Evolutionary conservation across 2,329 filamentous ascomycete genomes (phyloP).

Genomic region (Geosmithia flava): DNA sequence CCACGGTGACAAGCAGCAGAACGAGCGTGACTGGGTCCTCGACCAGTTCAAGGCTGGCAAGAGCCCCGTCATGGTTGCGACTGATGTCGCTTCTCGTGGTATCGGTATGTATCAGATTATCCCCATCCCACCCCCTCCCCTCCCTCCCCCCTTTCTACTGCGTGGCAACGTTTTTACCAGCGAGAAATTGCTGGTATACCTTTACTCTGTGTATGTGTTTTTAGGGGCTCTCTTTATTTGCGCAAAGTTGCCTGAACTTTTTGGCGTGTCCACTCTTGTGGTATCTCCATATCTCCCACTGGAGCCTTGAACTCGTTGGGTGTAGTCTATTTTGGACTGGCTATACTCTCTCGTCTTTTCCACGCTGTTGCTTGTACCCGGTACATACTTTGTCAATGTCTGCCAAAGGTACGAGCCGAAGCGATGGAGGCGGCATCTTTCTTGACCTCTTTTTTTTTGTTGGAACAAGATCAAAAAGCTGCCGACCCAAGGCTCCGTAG

Average conservation of each 20-base stretch:
- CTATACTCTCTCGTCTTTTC: neutral
- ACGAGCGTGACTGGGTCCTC: constrained; percentile 98
- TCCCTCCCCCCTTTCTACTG: constrained; percentile 5
- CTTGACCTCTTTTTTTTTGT: constrained; percentile 45
- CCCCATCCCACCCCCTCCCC: constrained; percentile 25
- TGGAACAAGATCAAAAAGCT: constrained; percentile 51
- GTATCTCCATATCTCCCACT: neutral
- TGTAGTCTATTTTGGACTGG: neutral
- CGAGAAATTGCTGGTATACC: constrained; percentile 45
- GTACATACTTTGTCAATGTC: neutral
- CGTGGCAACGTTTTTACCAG: constrained; percentile 41
- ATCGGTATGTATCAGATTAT: constrained; percentile 81
- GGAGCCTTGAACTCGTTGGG: neutral
- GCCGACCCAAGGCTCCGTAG: constrained; percentile 41
- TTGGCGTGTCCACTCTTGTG: neutral
- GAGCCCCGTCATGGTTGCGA: constrained; percentile 99
- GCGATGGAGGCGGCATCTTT: constrained; percentile 60
- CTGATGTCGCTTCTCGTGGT: constrained; percentile 98
- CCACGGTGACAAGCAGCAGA: constrained; percentile 98
- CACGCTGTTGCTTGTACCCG: neutral
- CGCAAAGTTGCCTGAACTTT: constrained; percentile 85
- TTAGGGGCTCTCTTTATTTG: constrained; percentile 77
- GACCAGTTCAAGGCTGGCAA: constrained; percentile 99
- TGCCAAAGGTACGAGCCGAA: constrained; percentile 53
- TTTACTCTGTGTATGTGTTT: constrained; percentile 82